A percentile compares a stretch with the other conserved stretches of the same genome.
These are phyloP conservation scores for Corniculantispora saksenae DNA, from an alignment of 2,329 filamentous ascomycete genomes.

Conservation along the genomic window DNA sequence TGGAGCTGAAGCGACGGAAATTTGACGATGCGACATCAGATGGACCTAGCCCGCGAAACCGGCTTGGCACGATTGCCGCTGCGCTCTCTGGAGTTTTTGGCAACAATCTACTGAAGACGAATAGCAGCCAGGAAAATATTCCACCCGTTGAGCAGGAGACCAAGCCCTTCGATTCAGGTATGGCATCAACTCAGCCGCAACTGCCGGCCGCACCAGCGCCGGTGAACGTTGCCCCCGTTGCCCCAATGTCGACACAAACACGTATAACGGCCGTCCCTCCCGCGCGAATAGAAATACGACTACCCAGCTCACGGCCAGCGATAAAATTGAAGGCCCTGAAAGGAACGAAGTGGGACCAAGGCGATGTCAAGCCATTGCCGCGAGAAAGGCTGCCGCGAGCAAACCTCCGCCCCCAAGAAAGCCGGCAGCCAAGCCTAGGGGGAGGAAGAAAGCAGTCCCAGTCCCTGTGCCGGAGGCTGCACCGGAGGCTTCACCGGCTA, in stretches of 20 bases:
- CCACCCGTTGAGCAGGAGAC: slow-evolving; percentile 8
- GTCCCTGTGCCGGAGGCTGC: not conserved
- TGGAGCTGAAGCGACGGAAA: slow-evolving; percentile 14
- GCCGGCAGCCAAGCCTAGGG: slow-evolving; percentile 15
- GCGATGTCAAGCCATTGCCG: slow-evolving; percentile 23
- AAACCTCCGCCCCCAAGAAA: slow-evolving; percentile 24
- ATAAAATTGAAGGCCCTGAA: slow-evolving; percentile 39
- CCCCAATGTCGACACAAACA: slow-evolving; percentile 5
- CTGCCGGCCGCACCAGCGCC: not conserved
- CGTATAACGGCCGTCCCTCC: slow-evolving; percentile 16
- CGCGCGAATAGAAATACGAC: slow-evolving; percentile 12
- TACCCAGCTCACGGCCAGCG: slow-evolving; percentile 29
- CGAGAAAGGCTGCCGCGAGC: slow-evolving; percentile 25
- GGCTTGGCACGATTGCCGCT: slow-evolving; percentile 30
- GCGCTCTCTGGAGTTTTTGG: slow-evolving; percentile 33
- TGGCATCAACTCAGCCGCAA: not conserved
- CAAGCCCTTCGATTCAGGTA: not conserved
- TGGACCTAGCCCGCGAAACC: not conserved
- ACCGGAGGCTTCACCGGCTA: not conserved
- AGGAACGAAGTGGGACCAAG: slow-evolving; percentile 42
- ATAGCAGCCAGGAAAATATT: slow-evolving; percentile 6
- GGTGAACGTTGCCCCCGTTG: slow-evolving; percentile 1
- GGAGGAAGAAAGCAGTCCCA: slow-evolving; percentile 10
- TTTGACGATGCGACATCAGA: not conserved
- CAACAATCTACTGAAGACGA: slow-evolving; percentile 24